Conservation (phyloP, 257 asterid species). For the Datura wrightii region DNA sequence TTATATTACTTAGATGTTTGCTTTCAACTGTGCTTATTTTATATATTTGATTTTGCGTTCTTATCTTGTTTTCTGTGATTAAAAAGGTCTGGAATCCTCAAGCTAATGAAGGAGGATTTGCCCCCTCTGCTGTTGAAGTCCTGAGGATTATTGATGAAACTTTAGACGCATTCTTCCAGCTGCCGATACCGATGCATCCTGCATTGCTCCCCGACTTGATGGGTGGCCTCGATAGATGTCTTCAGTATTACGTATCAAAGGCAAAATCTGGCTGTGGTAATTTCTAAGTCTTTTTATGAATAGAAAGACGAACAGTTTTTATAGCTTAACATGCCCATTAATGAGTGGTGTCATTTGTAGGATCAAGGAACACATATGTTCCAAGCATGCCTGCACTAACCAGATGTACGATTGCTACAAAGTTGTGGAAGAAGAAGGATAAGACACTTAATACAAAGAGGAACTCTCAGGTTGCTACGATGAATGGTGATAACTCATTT, state of each 20-base stretch:
- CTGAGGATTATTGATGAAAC: slow-evolving; percentile 87
- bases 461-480: slow-evolving; percentile 80
- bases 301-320: slow-evolving; percentile 12
- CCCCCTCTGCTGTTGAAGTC: slow-evolving; percentile 89
- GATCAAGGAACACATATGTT: slow-evolving; percentile 72
- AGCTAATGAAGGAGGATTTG: slow-evolving; percentile 83
- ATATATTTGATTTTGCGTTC: slow-evolving; percentile 17
- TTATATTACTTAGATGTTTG: background rate
- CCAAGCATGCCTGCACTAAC: slow-evolving; percentile 96
- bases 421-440: slow-evolving; percentile 85
- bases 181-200: slow-evolving; percentile 98
- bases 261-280: slow-evolving; percentile 95
- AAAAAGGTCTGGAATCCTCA: slow-evolving; percentile 82
- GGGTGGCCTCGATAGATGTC: slow-evolving; percentile 85
- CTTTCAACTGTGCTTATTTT: slow-evolving; percentile 11
- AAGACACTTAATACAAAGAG: slow-evolving; percentile 54
- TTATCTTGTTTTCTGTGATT: slow-evolving; percentile 35
- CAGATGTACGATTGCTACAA: slow-evolving; percentile 70
- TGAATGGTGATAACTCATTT: slow-evolving; percentile 62
- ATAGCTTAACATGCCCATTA: slow-evolving; percentile 14
- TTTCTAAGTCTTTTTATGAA: slow-evolving; percentile 25
- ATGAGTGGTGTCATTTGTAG: slow-evolving; percentile 44
- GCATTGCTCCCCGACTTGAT: slow-evolving; percentile 88
- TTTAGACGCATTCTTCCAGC: slow-evolving; percentile 82
- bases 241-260: slow-evolving; percentile 78